A percentile compares a stretch with the other conserved stretches of the same genome.
These are phyloP conservation scores for Fraxinus quadrangulata DNA, from an alignment of 257 asterid genomes.

Conservation along the genomic window DNA sequence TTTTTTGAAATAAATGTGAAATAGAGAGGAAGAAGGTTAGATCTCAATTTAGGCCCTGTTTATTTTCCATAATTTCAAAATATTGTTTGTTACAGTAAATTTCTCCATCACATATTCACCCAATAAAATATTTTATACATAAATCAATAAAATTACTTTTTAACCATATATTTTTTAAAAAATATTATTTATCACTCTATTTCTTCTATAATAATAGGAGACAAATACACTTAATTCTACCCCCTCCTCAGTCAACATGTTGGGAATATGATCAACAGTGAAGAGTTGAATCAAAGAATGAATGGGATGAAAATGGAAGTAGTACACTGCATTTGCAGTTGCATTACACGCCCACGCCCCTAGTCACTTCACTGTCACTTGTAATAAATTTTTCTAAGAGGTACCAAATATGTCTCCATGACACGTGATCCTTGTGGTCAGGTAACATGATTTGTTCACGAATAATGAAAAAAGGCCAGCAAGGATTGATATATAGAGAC, in stretches of 20 bases:
- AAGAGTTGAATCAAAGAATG: neutral
- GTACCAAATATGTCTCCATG: slow-evolving; percentile 32
- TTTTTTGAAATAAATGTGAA: too few relatives aligned
- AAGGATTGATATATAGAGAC: neutral
- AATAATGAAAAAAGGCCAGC: slow-evolving; percentile 31
- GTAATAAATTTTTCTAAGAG: slow-evolving; percentile 14
- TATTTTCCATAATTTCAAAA: too few relatives aligned
- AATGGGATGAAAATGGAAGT: neutral
- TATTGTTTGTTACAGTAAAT: too few relatives aligned
- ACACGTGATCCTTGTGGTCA: slow-evolving; percentile 20
- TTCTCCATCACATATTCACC: too few relatives aligned
- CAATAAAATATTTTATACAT: too few relatives aligned
- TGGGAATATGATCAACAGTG: neutral
- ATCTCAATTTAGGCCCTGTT: too few relatives aligned
- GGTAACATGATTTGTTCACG: slow-evolving; percentile 38
- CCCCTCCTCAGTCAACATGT: neutral
- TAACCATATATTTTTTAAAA: too few relatives aligned
- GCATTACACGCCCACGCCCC: neutral
- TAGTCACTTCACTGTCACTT: neutral
- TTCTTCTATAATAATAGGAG: too few relatives aligned
- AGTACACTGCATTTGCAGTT: neutral
- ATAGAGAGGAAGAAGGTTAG: too few relatives aligned
- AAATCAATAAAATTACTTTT: too few relatives aligned
- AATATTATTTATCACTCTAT: too few relatives aligned
- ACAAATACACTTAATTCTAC: neutral